Base-by-base conservation (phyloP, 345 rosid species). In the Hibiscus mutabilis region DNA sequence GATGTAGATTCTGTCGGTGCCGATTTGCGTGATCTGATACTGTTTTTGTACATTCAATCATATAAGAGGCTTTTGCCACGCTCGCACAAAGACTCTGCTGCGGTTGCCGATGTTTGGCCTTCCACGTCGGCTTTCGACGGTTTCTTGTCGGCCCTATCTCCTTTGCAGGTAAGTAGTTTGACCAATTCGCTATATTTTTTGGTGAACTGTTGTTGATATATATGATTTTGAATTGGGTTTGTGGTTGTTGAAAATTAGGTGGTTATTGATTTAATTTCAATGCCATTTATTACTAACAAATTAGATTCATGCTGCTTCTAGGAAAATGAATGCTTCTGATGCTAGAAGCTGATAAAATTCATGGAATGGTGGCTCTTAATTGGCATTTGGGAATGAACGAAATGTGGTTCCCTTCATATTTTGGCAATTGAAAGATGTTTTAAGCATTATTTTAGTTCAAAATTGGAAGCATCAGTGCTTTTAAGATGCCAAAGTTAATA, bases 51-150 rank as follows among this genome's bases (percentile, higher is more conserved):
- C 46, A 88, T 96, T 78, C 99, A 96, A 74, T 96, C 99, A 16
- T 96, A 92, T 74, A 96, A 92, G 89, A 91, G 83, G 84, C 73
- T 96, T 79, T 72, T 91, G 73, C 98, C 99, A 0, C 86, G 98
- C 79, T 75, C 99, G 70, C 95, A 96, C 63, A 96, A 89, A 83
- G 99, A 96, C 72, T 83, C 99, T 5, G 98, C 91, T 1, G 79
- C 99, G 2, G 95, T 96, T 21, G 97, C 98, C 13, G 99, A 96
- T 76, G 98, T 96, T 0, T 96, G 99, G 99, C 99, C 99, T 3
- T 96, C 99, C 12, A 92, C 96, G 46, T 96, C 99, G 2, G 99
- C 99, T 31, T 96, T 96, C 74, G 99, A 96, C 65, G 98, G 98
- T 3, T 92, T 87, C 79, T 77, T 96, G 78, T 96, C 99, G 6